Percentiles rank a stretch among this genome's conserved stretches.
These are phyloP conservation scores for Jimgerdemannia lactiflua DNA, from an alignment of 192 early-diverging fungal species.

Conservation along the genomic window DNA sequence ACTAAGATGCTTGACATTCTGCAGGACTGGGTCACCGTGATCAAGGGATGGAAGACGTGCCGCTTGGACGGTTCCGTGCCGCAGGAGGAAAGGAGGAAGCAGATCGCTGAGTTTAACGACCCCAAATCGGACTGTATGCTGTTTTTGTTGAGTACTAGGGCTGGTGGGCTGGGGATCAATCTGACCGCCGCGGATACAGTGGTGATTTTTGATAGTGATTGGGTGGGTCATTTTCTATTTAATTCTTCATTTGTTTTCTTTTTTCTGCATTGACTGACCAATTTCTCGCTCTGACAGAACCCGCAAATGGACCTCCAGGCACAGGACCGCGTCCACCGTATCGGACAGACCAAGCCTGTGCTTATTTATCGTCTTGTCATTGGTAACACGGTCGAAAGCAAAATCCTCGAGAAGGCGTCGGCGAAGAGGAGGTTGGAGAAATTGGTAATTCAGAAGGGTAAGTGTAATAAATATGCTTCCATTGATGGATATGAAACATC, in stretches of 20 bases:
- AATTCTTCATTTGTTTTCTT: background rate
- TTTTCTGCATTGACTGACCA: background rate
- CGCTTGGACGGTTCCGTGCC: conserved; percentile 86
- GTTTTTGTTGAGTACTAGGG: conserved; percentile 93
- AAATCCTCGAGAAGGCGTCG: conserved; percentile 77
- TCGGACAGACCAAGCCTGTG: conserved; percentile 92
- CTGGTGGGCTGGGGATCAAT: conserved; percentile 97
- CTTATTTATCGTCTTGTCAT: conserved; percentile 89
- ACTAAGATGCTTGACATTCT: conserved; percentile 87
- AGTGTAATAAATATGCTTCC: conserved; percentile 2
- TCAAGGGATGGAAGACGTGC: conserved; percentile 79
- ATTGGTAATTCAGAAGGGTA: conserved; percentile 90
- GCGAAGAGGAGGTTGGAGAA: conserved; percentile 90
- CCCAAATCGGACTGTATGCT: conserved; percentile 54
- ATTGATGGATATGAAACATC: background rate
- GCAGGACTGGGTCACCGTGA: conserved; percentile 82
- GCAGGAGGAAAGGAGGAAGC: conserved; percentile 77
- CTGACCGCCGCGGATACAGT: conserved; percentile 96
- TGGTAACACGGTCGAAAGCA: conserved; percentile 79
- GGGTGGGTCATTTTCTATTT: conserved; percentile 48
- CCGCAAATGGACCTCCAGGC: conserved; percentile 99
- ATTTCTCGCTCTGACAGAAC: conserved; percentile 53
- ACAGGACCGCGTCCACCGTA: conserved; percentile 94
- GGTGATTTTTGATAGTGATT: conserved; percentile 94
- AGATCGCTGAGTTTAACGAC: conserved; percentile 78